Percentiles rank a stretch among this genome's conserved stretches.
These are phyloP conservation scores for Westerdykella sp. DNA, from an alignment of 2,329 filamentous ascomycete species.

Conservation along the genomic window DNA sequence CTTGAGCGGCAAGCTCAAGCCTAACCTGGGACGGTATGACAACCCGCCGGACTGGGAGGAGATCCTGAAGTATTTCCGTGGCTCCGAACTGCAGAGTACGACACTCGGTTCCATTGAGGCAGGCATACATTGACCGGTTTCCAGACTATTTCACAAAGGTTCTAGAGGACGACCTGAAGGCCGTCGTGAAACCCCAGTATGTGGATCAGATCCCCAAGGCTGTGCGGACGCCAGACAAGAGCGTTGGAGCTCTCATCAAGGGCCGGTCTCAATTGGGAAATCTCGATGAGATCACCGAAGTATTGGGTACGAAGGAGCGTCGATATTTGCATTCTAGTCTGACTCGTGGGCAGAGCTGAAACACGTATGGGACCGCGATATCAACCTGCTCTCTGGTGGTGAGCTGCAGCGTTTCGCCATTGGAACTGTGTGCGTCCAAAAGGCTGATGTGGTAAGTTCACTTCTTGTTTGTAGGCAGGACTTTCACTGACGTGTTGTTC, in stretches of 20 bases:
- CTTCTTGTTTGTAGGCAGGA: conserved; percentile 1
- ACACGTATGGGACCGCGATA: conserved; percentile 87
- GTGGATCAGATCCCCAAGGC: conserved; percentile 96
- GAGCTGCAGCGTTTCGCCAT: conserved; percentile 98
- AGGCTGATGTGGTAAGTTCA: conserved; percentile 58
- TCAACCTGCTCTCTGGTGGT: conserved; percentile 86
- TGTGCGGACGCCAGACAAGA: conserved; percentile 73
- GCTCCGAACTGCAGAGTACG: conserved; percentile 92
- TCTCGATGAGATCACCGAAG: conserved; percentile 72
- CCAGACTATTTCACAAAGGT: conserved; percentile 98
- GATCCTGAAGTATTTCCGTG: conserved; percentile 96
- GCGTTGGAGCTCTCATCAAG: conserved; percentile 72
- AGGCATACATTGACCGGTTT: conserved; percentile 14
- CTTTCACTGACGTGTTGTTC: conserved; percentile 7
- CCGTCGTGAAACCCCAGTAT: conserved; percentile 98
- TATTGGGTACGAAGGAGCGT: conserved; percentile 50
- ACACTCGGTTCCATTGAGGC: conserved; percentile 5
- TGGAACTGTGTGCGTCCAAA: conserved; percentile 88
- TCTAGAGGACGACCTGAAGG: conserved; percentile 92
- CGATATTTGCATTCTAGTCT: conserved; percentile 2
- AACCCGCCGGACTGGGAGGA: conserved; percentile 99
- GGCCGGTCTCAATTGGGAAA: conserved; percentile 72
- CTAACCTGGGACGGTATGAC: conserved; percentile 89
- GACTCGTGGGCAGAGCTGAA: conserved; percentile 57
- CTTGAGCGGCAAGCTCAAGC: conserved; percentile 96